Percentiles rank a stretch among this genome's conserved stretches.
Evolutionary conservation across 768 basidiomycete species (phyloP).

Genomic region (Hericium erinaceus): DNA sequence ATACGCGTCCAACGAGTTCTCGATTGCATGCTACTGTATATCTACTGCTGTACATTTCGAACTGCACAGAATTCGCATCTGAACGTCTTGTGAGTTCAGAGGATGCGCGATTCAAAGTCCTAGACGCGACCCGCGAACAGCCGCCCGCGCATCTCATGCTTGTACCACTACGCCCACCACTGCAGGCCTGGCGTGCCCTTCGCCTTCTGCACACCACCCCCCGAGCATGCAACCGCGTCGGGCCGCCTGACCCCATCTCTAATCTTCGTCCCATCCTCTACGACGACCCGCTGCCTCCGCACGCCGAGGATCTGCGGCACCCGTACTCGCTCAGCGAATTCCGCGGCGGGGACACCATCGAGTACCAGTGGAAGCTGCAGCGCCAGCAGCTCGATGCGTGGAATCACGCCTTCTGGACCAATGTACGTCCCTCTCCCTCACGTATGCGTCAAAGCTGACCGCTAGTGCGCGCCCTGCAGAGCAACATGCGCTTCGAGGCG

Average conservation of each 20-base stretch:
- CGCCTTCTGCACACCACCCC: constrained; percentile 12
- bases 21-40: not conserved
- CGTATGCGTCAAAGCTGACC: not conserved
- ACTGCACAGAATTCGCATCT: too few species aligned
- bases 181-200: constrained; percentile 11
- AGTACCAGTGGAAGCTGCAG: constrained; percentile 63
- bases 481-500: constrained; percentile 70
- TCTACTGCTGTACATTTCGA: not conserved
- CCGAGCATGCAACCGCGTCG: constrained; percentile 33
- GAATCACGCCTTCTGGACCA: constrained; percentile 73
- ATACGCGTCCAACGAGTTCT: not conserved
- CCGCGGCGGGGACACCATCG: constrained; percentile 29
- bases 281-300: constrained; percentile 35
- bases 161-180: constrained; percentile 6
- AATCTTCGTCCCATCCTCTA: constrained; percentile 76
- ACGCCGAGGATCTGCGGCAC: constrained; percentile 27
- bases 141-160: constrained; percentile 2
- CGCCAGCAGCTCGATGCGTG: constrained; percentile 66
- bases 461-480: constrained; percentile 32
- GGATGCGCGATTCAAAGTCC: too few species aligned
- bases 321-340: constrained; percentile 81
- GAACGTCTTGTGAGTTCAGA: not conserved
- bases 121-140: not conserved
- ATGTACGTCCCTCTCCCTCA: constrained; percentile 40
- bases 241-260: constrained; percentile 70